Base-by-base conservation (phyloP, 2,329 filamentous ascomycete species). In the Nigrospora oryzae region DNA sequence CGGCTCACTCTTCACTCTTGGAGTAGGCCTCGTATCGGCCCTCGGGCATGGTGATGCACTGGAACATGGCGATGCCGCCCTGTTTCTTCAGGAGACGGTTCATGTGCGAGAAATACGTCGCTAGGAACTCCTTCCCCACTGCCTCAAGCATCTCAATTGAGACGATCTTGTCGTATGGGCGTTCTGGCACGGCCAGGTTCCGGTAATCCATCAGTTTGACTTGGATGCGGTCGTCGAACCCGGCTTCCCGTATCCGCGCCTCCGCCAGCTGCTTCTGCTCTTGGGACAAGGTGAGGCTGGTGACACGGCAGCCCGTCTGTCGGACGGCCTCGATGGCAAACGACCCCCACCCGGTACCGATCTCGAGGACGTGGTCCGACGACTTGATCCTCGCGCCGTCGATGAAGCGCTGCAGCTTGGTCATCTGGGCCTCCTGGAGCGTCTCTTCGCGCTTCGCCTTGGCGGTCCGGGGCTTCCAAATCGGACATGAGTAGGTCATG, bases 101-200 rank as follows among this genome's bases (percentile, higher is more conserved):
- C 42, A 89, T 70, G 51, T 75, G 78, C 15, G 68, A 64, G 57
- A 89, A 89, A 57, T 87, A 89, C 2, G 75, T 82, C 16, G 72
- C 68, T 31, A 89, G 62, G 52, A 78, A 87, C 56, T 84, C 80
- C 42, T 74, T 68, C 3, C 84, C 84, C 0, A 88, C 84, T 2
- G 81, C 81, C 64, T 89, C 85, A 17, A 88, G 67, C 85, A 89
- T 89, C 58, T 89, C 85, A 46, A 88, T 86, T 4, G 81, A 86
- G 8, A 88, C 71, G 7, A 88, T 70, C 58, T 86, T 86, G 62
- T 89, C 84, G 52, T 79, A 89, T 0, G 68, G 65, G 1, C 62
- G 66, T 38, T 68, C 66, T 0, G 79, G 75, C 0, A 71, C 58
- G 1, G 76, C 70, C 4, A 86, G 63, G 23, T 71, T 73, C 41